These are phyloP conservation scores for Nitzschia sp. DNA, from an alignment of 108 stramenopile species.

Conservation along the genomic window DNA sequence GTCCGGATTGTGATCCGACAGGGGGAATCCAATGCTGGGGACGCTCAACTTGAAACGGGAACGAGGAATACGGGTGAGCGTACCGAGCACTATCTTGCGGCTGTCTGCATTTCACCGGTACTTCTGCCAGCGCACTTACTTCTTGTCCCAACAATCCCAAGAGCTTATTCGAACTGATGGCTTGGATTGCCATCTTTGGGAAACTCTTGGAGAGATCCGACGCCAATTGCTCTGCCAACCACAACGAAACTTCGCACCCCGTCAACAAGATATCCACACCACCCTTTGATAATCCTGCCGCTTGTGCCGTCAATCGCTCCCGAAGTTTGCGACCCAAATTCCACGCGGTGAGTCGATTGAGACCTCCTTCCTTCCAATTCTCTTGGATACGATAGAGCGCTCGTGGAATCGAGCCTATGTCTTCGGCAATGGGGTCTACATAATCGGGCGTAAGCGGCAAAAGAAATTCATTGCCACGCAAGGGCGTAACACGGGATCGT, in stretches of 20 bases:
- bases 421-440: slow-evolving; percentile 32
- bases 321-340: slow-evolving; percentile 47
- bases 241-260: slow-evolving; percentile 81
- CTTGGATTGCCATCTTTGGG: slow-evolving; percentile 58
- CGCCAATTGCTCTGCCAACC: slow-evolving; percentile 88
- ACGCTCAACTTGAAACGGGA: too few species aligned
- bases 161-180: slow-evolving; percentile 77
- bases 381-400: slow-evolving; percentile 52
- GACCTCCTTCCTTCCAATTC: slow-evolving; percentile 23
- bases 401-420: slow-evolving; percentile 60
- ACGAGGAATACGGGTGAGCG: too few species aligned
- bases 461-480: neutral
- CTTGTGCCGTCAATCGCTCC: slow-evolving; percentile 31
- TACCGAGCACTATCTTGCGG: too few species aligned
- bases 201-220: slow-evolving; percentile 69
- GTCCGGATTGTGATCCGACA: slow-evolving; percentile 39
- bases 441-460: neutral
- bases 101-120: too few species aligned
- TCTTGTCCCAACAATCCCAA: slow-evolving; percentile 79
- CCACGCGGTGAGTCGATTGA: slow-evolving; percentile 15
- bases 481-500: slow-evolving; percentile 24
- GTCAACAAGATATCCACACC: slow-evolving; percentile 71
- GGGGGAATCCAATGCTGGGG: slow-evolving; percentile 59
- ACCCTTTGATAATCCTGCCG: slow-evolving; percentile 41
- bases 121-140: too few species aligned